Conservation (phyloP, 345 rosid genomes). For the Carallia pectinifolia region DNA sequence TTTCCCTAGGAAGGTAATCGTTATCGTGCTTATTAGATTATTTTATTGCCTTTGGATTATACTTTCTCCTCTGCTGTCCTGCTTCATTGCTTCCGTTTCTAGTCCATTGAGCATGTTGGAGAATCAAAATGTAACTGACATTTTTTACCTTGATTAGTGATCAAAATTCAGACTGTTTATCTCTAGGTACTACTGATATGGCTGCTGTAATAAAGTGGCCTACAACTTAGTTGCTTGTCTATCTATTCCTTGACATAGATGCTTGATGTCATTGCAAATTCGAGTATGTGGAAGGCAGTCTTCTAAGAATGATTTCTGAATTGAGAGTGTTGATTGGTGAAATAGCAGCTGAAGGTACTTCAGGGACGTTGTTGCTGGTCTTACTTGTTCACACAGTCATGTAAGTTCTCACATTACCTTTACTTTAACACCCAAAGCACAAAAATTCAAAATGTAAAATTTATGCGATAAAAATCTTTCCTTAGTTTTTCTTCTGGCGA, state of each 20-base stretch:
- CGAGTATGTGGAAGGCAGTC: not conserved
- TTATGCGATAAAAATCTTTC: too few relatives aligned
- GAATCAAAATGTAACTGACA: conserved; percentile 9
- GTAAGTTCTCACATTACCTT: not conserved
- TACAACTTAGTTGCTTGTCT: not conserved
- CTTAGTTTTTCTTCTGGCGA: too few relatives aligned
- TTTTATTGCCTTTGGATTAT: too few relatives aligned
- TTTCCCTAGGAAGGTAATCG: too few relatives aligned
- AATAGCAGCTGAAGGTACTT: not conserved
- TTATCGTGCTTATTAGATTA: too few relatives aligned
- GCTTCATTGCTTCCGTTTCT: too few relatives aligned
- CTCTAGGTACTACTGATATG: conserved; percentile 13
- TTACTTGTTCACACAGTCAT: not conserved
- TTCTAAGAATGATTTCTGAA: not conserved
- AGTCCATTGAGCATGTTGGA: not conserved
- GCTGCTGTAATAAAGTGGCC: not conserved
- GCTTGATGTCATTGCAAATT: not conserved
- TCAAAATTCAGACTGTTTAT: conserved; percentile 13
- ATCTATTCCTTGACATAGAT: not conserved
- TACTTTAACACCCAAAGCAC: too few relatives aligned
- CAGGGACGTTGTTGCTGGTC: not conserved
- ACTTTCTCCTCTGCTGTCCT: too few relatives aligned
- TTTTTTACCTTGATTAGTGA: conserved; percentile 16
- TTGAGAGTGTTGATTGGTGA: not conserved
- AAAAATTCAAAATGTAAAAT: too few relatives aligned